Evolutionary conservation across 768 basidiomycete species (phyloP), one percentile per base, ranked within the genome.

Genomic region (Panaeolus cyanescens): DNA sequence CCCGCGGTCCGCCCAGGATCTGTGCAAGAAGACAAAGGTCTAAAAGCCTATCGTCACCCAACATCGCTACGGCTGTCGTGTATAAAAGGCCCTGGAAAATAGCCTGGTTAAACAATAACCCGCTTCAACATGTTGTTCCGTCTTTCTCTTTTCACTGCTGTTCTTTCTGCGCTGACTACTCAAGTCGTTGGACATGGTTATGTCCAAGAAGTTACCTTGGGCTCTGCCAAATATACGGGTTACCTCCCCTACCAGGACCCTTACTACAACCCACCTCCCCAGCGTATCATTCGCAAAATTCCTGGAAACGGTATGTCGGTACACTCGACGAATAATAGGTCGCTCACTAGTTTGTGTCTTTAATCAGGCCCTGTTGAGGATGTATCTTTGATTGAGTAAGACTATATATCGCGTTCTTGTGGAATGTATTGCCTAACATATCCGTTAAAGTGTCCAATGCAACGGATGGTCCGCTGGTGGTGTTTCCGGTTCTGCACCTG

Each of bases 211-310:
- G 69, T 78, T n/a, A 68, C 67, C 9, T 58, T 74, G 15, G 75
- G 74, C 1, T 68, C 71, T 5, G 70, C 71, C 3, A 70, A 68
- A 19, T 77, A 77, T 56, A 72, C 76, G 3, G 79, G 78, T 2
- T 79, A 77, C 54, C 68, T 75, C 17, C 78, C 78, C 0, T 78
- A 77, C 67, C 42, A 55, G 5, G 78, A 79, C 62, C 75, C 75
- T 25, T 68, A 72, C 64, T 69, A 71, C 25, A 72, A 65, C 54
- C 72, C 78, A 4, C 58, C 67, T 3, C 78, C 78, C 10, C 58
- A 78, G 36, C 70, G 80, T 10, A 79, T 81, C 63, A 73, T 81
- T 57, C 75, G 80, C 10, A 67, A 68, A n/a, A 75, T 81, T 32
- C 79, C 78, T 36, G 75, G 78, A 60, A 79, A 79, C 45, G 76